A percentile compares a stretch with the other conserved stretches of the same genome.
These are phyloP conservation scores for Evernia prunastri DNA, from an alignment of 495 filamentous ascomycete species.

Conservation along the genomic window DNA sequence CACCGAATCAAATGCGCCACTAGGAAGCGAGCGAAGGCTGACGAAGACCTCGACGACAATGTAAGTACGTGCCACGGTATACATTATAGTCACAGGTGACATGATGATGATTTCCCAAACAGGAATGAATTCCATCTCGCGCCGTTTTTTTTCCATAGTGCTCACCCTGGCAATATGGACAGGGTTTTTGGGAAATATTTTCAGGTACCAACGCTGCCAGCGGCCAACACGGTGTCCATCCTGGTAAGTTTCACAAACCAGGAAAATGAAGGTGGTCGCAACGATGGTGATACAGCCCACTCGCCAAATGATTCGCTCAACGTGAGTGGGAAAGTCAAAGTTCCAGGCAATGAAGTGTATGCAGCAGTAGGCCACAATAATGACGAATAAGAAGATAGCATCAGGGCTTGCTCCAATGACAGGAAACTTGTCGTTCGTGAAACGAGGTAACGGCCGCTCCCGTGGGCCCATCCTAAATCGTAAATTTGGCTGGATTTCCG, in stretches of 20 bases:
- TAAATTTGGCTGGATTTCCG: constrained; percentile 72
- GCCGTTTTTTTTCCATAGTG: constrained; percentile 26
- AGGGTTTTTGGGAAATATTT: constrained; percentile 21
- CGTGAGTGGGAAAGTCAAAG: constrained; percentile 36
- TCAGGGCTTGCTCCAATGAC: constrained; percentile 26
- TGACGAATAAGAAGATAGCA: constrained; percentile 21
- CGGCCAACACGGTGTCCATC: constrained; percentile 28
- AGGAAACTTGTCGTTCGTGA: constrained; percentile 28
- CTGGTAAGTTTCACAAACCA: constrained; percentile 26
- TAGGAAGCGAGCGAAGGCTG: constrained; percentile 28
- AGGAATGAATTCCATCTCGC: constrained; percentile 23
- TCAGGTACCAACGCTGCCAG: constrained; percentile 27
- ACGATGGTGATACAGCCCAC: constrained; percentile 27
- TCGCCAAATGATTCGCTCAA: constrained; percentile 35
- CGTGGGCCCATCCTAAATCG: constrained; percentile 34
- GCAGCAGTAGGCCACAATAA: constrained; percentile 29
- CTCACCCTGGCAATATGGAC: constrained; percentile 17
- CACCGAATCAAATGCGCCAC: constrained; percentile 26
- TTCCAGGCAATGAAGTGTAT: constrained; percentile 39
- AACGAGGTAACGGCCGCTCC: constrained; percentile 26
- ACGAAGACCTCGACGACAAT: constrained; percentile 28
- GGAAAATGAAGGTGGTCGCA: constrained; percentile 25
- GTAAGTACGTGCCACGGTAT: constrained; percentile 26
- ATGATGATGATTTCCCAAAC: constrained; percentile 27
- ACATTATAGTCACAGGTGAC: constrained; percentile 26